Evolutionary conservation across 129 eudicot species (phyloP).

Genomic region (Solidago caesia): DNA sequence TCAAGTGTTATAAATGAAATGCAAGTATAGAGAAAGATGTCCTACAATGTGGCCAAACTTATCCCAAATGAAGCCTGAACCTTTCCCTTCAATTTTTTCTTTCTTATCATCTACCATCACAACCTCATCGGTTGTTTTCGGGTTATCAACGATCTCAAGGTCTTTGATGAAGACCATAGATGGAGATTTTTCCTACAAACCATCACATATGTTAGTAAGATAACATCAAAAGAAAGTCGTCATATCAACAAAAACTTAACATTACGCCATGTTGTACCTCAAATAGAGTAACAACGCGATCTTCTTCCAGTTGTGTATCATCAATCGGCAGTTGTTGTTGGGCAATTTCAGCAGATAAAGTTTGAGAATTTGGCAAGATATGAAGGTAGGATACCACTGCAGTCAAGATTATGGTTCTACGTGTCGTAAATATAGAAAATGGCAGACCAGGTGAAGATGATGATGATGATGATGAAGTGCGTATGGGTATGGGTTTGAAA

Average conservation of each 20-base stretch:
- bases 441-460: conserved; percentile 15
- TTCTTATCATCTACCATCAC: conserved; percentile 53
- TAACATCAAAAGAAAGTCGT: neutral
- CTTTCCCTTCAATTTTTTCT: conserved; percentile 88
- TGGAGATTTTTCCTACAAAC: conserved; percentile 69
- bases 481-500: neutral
- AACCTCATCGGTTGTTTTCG: conserved; percentile 43
- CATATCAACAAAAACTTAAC: neutral
- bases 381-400: conserved; percentile 39
- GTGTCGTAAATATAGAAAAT: conserved; percentile 25
- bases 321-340: conserved; percentile 34
- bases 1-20: neutral
- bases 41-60: conserved; percentile 95
- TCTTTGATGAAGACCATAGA: conserved; percentile 88
- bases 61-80: conserved; percentile 99
- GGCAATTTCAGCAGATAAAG: conserved; percentile 47
- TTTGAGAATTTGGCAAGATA: conserved; percentile 22
- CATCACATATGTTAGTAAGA: neutral
- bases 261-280: conserved; percentile 35
- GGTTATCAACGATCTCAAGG: conserved; percentile 50
- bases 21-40: neutral
- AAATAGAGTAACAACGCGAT: conserved; percentile 63
- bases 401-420: conserved; percentile 52
- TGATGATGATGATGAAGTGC: conserved; percentile 14
- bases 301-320: conserved; percentile 60